Base-by-base conservation (phyloP, 495 filamentous ascomycete species). In the Penicillium roqueforti region DNA sequence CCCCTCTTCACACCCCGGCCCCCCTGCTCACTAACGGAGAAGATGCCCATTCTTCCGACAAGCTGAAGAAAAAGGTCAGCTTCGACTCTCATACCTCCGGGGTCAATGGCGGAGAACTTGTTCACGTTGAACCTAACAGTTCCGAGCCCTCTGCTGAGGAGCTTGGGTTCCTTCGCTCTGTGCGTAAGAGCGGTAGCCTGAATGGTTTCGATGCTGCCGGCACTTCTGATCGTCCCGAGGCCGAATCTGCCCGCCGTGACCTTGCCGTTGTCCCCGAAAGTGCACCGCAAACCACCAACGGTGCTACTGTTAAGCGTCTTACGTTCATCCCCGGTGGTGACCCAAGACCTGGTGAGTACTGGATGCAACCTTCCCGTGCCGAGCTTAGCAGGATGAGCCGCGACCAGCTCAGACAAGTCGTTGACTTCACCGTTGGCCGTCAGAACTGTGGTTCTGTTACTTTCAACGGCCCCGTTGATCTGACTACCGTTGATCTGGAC, bases 61-160 rank as follows among this genome's bases (percentile, higher is more conserved):
- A 77, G 25, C 70, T 88, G 56, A 88, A 83, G 61, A 96, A 96
- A 73, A 83, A 84, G 51, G 93, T 97, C 47, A 96, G 89, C 71
- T 97, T 97, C 61, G 89, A 96, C 61, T 81, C 84, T 9, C 76
- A 74, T 56, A 74, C 77, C 14, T 57, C 67, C 18, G 51, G 46
- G 20, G 67, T 73, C 3, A 64, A 70, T 14, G 76, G 76, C 54
- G 71, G 72, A 16, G 70, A 75, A 25, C 67, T 76, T 54, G 68
- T 77, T 19, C 69, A 74, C 34, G 63, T 75, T 63, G 65, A 79
- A 66, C 68, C 63, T 28, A 72, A 69, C 55, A 81, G 70, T 46
- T 65, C 76, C 9, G 72, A 79, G n/a, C 83, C 83, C 6, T 81
- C 71, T 39, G 72, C 84, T 5, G 83, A 88, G 55, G 85, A 90